Base-by-base conservation (phyloP, 163 green algal genomes). In the Prototheca cutis region DNA sequence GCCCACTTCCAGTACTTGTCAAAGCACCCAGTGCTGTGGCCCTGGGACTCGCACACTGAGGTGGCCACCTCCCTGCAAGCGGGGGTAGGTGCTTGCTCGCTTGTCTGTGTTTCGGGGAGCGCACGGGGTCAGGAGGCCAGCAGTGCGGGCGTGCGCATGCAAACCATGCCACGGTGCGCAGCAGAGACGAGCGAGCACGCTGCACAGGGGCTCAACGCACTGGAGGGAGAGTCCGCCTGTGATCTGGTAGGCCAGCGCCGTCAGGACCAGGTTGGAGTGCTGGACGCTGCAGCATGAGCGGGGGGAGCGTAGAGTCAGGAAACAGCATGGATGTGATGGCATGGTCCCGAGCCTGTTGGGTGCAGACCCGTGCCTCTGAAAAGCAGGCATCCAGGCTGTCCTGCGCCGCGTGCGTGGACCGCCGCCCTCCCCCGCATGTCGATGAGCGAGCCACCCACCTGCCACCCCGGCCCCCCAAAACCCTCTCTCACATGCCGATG, bases 211-310 rank as follows among this genome's bases (percentile, higher is more conserved):
- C 8, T 45, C 8, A 13, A 21, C 42, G 42, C 42, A 51, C 49
- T 70, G 55, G 34, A 70, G 42, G 17, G 55, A 55, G 21, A 48
- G 48, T 15, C 29, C 48, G 4, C 40, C 45, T 8, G 59, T 70
- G 39, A 70, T 65, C 23, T 61, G 59, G 58, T 67, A 75, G 18
- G 56, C 53, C 2, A 66, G 33, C 2, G 55, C 61, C 36, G 56
- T 60, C 6, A 68, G 55, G 29, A 61, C 24, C 31, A 74, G 63
- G 61, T 68, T 74, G 53, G 18, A 55, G 40, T 66, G 56, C 65
- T 72, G 61, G 28, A 73, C 10, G 15, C 21, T 36, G 30, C 23
- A 3, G 25, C 18, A 3, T n/a, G n/a, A n/a, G n/a, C n/a, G n/a
- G n/a, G n/a, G n/a, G n/a, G n/a, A 45, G 13, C 13, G 36, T 21